Evolutionary conservation across 2,329 filamentous ascomycete genomes (phyloP), one percentile per base, ranked within the genome.

Genomic region (Aspergillus sp.): DNA sequence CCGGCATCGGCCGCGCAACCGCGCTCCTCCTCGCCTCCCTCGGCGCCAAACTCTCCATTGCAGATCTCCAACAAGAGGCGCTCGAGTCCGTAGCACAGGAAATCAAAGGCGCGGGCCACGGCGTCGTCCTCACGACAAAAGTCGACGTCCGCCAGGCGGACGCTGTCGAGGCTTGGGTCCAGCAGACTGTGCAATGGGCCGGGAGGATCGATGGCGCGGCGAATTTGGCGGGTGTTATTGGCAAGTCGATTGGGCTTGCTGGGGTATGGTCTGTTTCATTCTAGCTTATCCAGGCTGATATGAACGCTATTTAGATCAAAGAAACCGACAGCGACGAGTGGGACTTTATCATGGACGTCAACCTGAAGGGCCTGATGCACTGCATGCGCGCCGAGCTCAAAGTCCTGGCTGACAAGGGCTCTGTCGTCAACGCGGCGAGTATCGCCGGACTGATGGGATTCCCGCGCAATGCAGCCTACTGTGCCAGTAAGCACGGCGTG

Each of bases 311-410:
- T 19, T 19, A 19, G 43, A 47, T 22, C n/a, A 45, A 59, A 19
- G 56, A 45, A 3, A 22, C 2, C 17, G 48, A 59, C 22, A 19
- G 19, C 19, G 57, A 59, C 2, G 57, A 54, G 28, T 53, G 49
- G 50, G 43, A 53, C 11, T 48, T 34, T 23, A 22, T 59, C 49
- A 15, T 59, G 11, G 57, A 48, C n/a, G 31, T 59, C 41, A 59
- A 59, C 28, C 22, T 59, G 7, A 54, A 34, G 9, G 57, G 57
- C 13, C 17, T 53, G 19, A 46, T 59, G 49, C 19, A 54, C 22
- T 54, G 41, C 2, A 17, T 59, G n/a, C 38, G 43, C 8, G 57
- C 38, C 2, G 49, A 59, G 23, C 11, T 59, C 3, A 38, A 17
- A 8, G 49, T 48, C 2, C 48, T 59, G 38, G 49, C 38, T 3